Base-by-base conservation (phyloP, 139 green algal species). In the Pleodorina starrii region DNA sequence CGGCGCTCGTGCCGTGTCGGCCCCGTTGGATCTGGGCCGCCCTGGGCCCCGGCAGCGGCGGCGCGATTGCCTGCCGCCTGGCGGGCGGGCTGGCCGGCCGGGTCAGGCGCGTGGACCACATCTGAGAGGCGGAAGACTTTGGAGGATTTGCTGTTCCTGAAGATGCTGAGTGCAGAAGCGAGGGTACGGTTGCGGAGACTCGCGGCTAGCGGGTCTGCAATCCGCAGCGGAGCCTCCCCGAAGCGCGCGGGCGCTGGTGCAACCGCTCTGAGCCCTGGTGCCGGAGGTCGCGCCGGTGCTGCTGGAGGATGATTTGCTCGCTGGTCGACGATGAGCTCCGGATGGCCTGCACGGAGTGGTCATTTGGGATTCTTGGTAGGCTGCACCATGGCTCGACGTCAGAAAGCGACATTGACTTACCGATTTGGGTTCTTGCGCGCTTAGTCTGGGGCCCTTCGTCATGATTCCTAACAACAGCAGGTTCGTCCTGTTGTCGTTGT, bases 151-250 rank as follows among this genome's bases (percentile, higher is more conserved):
- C 80, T 68, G 5, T 77, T 87, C 5, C 63, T 38, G 80, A 77
- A 77, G 43, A 87, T 87, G 80, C 42, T 77, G 38, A 87, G 80
- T 27, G 80, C 80, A 7, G 80, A 43, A 36, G 42, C 48, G 5
- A 87, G 42, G 4, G 80, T 54, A 10, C 80, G 80, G 27, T 77
- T 40, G 32, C 80, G 80, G 23, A 87, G 43, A 29, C 38, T 59
- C 11, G 80, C 80, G 29, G 80, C 35, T 12, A 87, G 43, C 11
- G 80, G 80, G 60, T 87, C 80, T 5, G 60, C 80, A 3, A 78
- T 23, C 25, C 43, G 51, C 21, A 63, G 27, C 7, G 60, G 80
- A 1, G 60, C 80, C 36, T 48, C 40, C 6, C 10, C 27, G 25
- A 5, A 19, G 9, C 48, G 21, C 32, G 43, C 12, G 16, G 23